Conservation (phyloP, 495 filamentous ascomycete species). For the Cercophora sp. region DNA sequence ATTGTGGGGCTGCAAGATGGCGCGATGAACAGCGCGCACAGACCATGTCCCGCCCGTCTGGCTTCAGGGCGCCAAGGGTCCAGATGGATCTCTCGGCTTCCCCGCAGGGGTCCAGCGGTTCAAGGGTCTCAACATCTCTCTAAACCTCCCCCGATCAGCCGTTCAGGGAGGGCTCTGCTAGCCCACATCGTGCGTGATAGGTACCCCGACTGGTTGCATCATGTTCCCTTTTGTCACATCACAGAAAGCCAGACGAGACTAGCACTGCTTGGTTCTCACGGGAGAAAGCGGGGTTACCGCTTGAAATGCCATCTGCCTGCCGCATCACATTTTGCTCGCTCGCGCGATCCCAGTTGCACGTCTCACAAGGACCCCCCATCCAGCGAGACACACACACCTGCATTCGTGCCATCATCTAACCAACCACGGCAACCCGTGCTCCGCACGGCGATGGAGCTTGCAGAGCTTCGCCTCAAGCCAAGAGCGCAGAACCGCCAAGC, state of each 20-base stretch:
- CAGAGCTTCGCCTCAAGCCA: conserved; percentile 15
- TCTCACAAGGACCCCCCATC: neutral
- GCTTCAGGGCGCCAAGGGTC: neutral
- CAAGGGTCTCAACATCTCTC: too few species aligned
- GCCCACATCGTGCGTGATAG: too few species aligned
- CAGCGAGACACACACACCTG: too few species aligned
- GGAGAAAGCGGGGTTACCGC: neutral
- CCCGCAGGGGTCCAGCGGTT: neutral
- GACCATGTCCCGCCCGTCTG: neutral
- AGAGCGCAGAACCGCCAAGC: conserved; percentile 9
- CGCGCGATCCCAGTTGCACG: neutral
- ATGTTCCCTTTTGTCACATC: too few species aligned
- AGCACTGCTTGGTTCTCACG: neutral
- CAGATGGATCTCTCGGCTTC: conserved; percentile 1
- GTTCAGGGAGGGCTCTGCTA: too few species aligned
- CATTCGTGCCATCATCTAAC: too few species aligned
- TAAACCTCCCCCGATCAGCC: too few species aligned
- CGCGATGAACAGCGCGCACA: conserved; percentile 7
- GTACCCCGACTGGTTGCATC: too few species aligned
- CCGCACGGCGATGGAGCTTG: neutral
- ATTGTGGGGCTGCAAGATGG: conserved; percentile 4
- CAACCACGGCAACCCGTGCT: neutral
- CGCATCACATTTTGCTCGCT: too few species aligned
- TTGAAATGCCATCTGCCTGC: neutral
- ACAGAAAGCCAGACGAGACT: too few species aligned